Evolutionary conservation across 495 filamentous ascomycete species (phyloP), one percentile per base, ranked within the genome.

Genomic region (Tetracladium setigerum): DNA sequence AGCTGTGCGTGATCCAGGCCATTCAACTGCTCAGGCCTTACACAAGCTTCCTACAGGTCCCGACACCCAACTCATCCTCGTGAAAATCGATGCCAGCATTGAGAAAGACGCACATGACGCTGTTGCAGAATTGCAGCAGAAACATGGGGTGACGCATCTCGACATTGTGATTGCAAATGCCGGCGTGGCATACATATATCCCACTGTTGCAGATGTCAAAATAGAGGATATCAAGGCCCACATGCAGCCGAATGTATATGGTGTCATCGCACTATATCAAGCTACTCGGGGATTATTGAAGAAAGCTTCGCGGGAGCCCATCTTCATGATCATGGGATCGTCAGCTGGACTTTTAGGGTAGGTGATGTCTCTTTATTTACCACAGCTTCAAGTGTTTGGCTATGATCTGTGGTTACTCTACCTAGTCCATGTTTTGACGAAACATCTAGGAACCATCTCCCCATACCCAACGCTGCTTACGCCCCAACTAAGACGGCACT

Each of bases 151-250:
- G 50, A 45, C 47, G 10, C 42, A 58, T 17, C 46, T 79, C 27
- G 70, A 78, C 53, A 60, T 72, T 15, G 61, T 77, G 5, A 63
- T 79, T 27, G 70, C 74, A 37, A 77, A 78, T 48, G 71, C 74
- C 1, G 73, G 67, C 4, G 55, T 67, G 12, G 50, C 55, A 37
- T n/a, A 53, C 6, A 17, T 44, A 16, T 61, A 30, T 27, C 42
- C 54, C 9, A n/a, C n/a, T n/a, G n/a, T n/a, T n/a, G n/a, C n/a
- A n/a, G n/a, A n/a, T n/a, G n/a, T n/a, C n/a, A n/a, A n/a, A n/a
- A n/a, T n/a, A 8, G 53, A 53, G n/a, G n/a, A n/a, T n/a, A n/a
- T n/a, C n/a, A n/a, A n/a, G n/a, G n/a, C n/a, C n/a, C n/a, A n/a
- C n/a, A n/a, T n/a, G n/a, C n/a, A n/a, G n/a, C n/a, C n/a, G n/a